Evolutionary conservation across 352 stramenopile genomes (phyloP), one percentile per base, ranked within the genome.

Genomic region (Globisporangium heterothallicum): DNA sequence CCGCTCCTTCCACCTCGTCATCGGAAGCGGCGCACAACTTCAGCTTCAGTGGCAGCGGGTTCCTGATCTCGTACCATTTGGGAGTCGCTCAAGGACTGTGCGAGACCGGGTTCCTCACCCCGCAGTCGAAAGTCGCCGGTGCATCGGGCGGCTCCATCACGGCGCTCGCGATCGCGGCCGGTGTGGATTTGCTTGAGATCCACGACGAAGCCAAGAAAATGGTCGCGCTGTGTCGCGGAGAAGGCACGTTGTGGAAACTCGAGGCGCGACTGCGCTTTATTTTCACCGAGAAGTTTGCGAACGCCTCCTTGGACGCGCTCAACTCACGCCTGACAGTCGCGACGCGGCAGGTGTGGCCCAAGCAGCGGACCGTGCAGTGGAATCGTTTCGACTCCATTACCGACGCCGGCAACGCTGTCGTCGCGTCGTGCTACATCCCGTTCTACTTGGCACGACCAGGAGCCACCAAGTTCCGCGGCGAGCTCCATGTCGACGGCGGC

Each of bases 1-100:
- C 42, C 19, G 42, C 30, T 24, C 13, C 19, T 24, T 14, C 38
- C 4, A 18, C 36, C n/a, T n/a, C n/a, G n/a, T n/a, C n/a, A n/a
- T n/a, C n/a, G n/a, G n/a, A n/a, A n/a, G n/a, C n/a, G 2, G 26
- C 57, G 26, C 62, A 56, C 25, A 83, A 86, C 59, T 88, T 93
- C 56, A 81, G 65, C 65, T 93, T 92, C 58, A 87, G 83, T 40
- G 83, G 80, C 42, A 78, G 72, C 26, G 83, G 83, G 4, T 93
- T 93, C 60, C 61, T 93, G 16, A 74, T 89, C 45, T 64, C 83
- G 34, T 93, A 90, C 60, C 80, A 93, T 49, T 66, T 93, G 32
- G 83, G 83, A 22, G 69, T 88, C 29, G 78, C 76, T 6, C 64
- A 81, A 40, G 68, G 70, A 5, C 72, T 93, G 3, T 62, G 78